phyloP scores from a whole-genome alignment of 2,329 filamentous ascomycete genomes.

The Teratosphaeria nubilosa region DNA sequence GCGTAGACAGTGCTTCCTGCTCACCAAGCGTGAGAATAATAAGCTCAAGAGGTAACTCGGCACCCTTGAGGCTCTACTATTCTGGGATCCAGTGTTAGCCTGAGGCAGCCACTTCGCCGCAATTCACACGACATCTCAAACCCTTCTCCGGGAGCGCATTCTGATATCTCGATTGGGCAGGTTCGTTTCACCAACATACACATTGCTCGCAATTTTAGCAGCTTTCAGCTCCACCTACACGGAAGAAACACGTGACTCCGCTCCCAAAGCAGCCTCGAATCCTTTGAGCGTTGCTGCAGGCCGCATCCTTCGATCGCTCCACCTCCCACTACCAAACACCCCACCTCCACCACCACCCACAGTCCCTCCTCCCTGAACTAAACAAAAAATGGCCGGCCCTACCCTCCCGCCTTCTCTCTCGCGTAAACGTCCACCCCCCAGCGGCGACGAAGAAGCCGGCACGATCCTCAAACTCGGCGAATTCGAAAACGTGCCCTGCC shows the following conservation, averaged over 20 bases:
- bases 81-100: not conserved
- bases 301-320: too few species aligned
- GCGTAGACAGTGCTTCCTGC: not conserved
- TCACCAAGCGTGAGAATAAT: not conserved
- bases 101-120: not conserved
- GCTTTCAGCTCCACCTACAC: not conserved
- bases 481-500: constrained; percentile 81
- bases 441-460: constrained; percentile 81
- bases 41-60: not conserved
- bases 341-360: not conserved
- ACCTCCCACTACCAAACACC: not conserved
- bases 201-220: not conserved
- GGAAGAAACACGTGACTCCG: not conserved
- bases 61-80: not conserved
- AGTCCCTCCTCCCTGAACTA: not conserved
- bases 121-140: not conserved
- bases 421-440: constrained; percentile 56
- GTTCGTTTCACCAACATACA: not conserved
- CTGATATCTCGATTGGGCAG: not conserved
- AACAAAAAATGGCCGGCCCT: constrained; percentile 20
- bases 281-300: not conserved
- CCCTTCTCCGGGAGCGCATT: not conserved
- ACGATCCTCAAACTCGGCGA: constrained; percentile 78
- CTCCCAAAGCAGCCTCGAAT: not conserved
- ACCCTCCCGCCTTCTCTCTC: constrained; percentile 19